These are phyloP conservation scores for Termitomyces sp. DNA, from an alignment of 768 basidiomycete species.

Conservation along the genomic window DNA sequence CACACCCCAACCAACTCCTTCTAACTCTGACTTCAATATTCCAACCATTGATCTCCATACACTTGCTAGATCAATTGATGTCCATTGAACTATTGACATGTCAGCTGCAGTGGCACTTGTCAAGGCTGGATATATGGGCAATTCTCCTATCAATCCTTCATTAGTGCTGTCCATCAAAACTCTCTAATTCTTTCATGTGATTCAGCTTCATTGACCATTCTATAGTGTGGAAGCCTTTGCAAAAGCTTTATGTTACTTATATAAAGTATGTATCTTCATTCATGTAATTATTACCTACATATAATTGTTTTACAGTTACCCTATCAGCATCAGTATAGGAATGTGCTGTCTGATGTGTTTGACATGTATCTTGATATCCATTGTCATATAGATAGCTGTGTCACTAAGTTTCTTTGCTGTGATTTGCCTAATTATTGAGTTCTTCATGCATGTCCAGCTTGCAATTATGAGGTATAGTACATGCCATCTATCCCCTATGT, in stretches of 20 bases:
- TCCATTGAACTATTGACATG: neutral
- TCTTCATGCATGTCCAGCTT: conserved; percentile 33
- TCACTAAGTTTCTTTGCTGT: conserved; percentile 23
- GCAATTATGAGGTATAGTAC: conserved; percentile 28
- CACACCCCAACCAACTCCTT: no score
- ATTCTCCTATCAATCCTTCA: neutral
- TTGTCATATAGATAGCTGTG: conserved; percentile 14
- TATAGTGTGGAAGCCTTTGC: neutral
- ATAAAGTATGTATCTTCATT: no score
- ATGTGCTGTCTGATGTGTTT: conserved; percentile 27
- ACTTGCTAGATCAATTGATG: neutral
- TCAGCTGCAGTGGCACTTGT: neutral
- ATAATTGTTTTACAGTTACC: conserved; percentile 4
- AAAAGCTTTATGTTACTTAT: neutral
- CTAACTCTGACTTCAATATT: neutral
- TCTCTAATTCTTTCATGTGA: neutral
- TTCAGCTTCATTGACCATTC: neutral
- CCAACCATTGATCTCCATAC: neutral
- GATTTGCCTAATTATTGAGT: conserved; percentile 30
- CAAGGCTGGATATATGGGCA: neutral
- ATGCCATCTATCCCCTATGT: neutral
- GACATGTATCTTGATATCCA: conserved; percentile 32
- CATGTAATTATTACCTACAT: no score
- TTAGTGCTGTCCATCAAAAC: neutral
- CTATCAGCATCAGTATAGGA: conserved; percentile 20